Evolutionary conservation across 768 basidiomycete species (phyloP), one percentile per base, ranked within the genome.

Genomic region (Daedaleopsis nitida): DNA sequence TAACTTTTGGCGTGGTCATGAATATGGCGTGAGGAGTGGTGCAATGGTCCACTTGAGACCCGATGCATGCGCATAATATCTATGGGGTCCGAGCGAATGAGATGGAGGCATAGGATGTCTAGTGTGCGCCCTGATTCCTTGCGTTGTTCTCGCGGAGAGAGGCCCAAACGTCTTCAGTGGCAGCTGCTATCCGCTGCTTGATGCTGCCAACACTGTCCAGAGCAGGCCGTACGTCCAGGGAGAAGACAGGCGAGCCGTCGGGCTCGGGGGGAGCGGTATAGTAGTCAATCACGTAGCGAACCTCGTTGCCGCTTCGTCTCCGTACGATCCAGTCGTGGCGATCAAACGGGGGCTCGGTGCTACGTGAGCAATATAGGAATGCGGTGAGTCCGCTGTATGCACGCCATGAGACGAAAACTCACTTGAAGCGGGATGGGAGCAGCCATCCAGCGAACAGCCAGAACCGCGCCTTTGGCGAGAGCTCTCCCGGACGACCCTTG

Each of bases 211-310:
- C 78, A 68, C 82, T 91, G 75, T 98, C 97, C 55, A 99, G 75
- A 0, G 97, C 97, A 0, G 97, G 96, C 16, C 96, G 86, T 11
- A 98, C 96, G 72, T 99, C 97, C 27, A 99, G 82, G 9, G 89
- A 89, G 76, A 98, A 98, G 7, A 96, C 95, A 17, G 97, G 97
- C 48, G 91, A 91, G 9, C 96, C 96, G 66, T 97, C 91, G 9
- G 86, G 81, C 57, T 96, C 88, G 2, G 91, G 86, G 1, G 96
- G 93, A 0, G 94, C 94, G 50, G 92, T 91, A 75, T 98, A 98
- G 76, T 99, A 99, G 78, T 99, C 97, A 68, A 99, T 98, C 50
- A 99, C 91, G 75, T 99, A 96, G 71, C 93, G 90, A 54, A 94
- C 88, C 74, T 94, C 90, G 66, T 91, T 85, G 17, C 91, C 87